Conservation (phyloP, 1,284 basidiomycete species). For the Ustilago shanxiensis region DNA sequence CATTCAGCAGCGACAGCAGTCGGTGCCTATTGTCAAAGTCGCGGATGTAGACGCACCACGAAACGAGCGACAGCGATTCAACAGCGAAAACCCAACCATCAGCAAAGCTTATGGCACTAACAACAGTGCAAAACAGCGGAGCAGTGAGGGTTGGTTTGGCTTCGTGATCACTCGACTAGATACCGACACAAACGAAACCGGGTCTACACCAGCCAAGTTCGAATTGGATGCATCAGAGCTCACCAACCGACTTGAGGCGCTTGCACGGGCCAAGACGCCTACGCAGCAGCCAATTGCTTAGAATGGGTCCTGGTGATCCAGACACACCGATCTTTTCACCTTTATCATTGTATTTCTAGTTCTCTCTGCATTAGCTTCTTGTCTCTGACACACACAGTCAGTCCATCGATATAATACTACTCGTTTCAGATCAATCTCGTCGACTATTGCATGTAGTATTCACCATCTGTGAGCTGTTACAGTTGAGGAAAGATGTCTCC, state of each 20-base stretch:
- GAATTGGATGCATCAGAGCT: constrained; percentile 40
- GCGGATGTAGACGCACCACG: neutral
- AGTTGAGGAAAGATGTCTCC: constrained; percentile 61
- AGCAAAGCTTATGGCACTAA: constrained; percentile 10
- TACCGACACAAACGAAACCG: neutral
- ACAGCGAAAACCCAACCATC: constrained; percentile 32
- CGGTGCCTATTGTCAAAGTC: constrained; percentile 9
- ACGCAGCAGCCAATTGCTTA: neutral
- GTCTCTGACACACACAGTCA: neutral
- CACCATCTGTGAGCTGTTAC: constrained; percentile 7
- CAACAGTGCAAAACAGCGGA: neutral
- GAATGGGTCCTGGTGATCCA: constrained; percentile 17
- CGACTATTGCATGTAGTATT: too few species aligned
- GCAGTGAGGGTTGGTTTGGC: constrained; percentile 39
- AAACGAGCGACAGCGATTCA: constrained; percentile 30
- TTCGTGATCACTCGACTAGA: constrained; percentile 45
- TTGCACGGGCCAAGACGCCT: constrained; percentile 17
- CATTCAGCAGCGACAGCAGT: constrained; percentile 5
- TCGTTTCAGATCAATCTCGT: neutral
- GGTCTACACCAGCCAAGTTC: constrained; percentile 18
- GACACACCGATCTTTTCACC: neutral
- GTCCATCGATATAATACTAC: neutral
- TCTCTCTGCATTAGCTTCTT: constrained; percentile 6
- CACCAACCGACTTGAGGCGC: constrained; percentile 17
- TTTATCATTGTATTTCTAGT: constrained; percentile 29